Evolutionary conservation across 257 asterid genomes (phyloP).

Genomic region (Thymus mandschuricus): DNA sequence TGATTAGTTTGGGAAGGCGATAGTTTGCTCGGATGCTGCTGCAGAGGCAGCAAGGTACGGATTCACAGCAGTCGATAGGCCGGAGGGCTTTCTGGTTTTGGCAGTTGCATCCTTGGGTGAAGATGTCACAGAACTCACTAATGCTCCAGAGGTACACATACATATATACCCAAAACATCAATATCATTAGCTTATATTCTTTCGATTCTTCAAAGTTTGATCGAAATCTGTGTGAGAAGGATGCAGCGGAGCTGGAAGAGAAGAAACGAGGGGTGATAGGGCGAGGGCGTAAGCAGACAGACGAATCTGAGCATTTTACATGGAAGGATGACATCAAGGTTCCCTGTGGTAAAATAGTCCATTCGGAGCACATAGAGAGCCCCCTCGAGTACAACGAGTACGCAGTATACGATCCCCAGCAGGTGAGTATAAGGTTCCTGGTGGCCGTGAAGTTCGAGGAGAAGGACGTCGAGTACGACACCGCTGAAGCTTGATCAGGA

Average conservation of each 20-base stretch:
- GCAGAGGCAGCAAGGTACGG: conserved; percentile 95
- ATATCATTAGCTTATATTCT: neutral
- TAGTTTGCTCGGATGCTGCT: conserved; percentile 90
- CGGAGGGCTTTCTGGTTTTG: conserved; percentile 79
- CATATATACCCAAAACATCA: neutral
- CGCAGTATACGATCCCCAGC: conserved; percentile 79
- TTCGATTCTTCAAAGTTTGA: neutral
- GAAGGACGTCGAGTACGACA: conserved; percentile 53
- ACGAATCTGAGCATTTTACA: conserved; percentile 71
- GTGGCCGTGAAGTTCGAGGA: conserved; percentile 83
- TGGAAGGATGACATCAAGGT: conserved; percentile 78
- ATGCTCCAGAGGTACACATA: conserved; percentile 35
- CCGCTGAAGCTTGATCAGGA: conserved; percentile 34
- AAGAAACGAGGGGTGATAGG: conserved; percentile 65
- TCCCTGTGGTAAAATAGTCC: conserved; percentile 69
- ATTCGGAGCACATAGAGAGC: conserved; percentile 64
- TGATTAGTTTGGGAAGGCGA: conserved; percentile 78
- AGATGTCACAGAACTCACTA: conserved; percentile 41
- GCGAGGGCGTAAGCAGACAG: conserved; percentile 67
- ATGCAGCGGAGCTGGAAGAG: conserved; percentile 55
- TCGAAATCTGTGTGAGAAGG: conserved; percentile 34
- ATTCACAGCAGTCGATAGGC: conserved; percentile 80
- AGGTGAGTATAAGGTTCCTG: conserved; percentile 76
- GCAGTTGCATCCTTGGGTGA: conserved; percentile 82
- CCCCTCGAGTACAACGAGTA: conserved; percentile 76